Conservation (phyloP, 2,329 filamentous ascomycete species). For the Pseudocercospora crystallina region DNA sequence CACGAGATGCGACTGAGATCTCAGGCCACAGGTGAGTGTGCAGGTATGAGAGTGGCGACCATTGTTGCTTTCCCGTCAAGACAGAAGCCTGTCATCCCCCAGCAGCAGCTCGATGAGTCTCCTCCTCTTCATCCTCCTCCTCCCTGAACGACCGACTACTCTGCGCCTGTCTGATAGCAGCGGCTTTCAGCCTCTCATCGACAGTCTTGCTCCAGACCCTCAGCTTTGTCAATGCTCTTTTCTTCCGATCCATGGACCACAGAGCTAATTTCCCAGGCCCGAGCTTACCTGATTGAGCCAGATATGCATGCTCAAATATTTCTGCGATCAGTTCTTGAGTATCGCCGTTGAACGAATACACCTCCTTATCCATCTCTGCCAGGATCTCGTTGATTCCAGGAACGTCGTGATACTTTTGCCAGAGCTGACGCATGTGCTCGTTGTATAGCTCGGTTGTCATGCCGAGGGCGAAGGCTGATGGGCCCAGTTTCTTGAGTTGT, state of each 20-base stretch:
- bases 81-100: no score
- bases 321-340: slow-evolving; percentile 44
- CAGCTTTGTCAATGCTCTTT: slow-evolving; percentile 32
- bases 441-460: slow-evolving; percentile 70
- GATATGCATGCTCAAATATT: slow-evolving; percentile 33
- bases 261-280: slow-evolving; percentile 29
- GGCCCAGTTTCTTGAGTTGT: slow-evolving; percentile 65
- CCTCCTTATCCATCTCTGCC: slow-evolving; percentile 65
- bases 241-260: slow-evolving; percentile 38
- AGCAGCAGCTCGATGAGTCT: no score
- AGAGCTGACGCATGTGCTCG: slow-evolving; percentile 61
- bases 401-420: slow-evolving; percentile 61
- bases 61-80: no score
- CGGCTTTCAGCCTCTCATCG: slow-evolving; percentile 2
- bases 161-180: slow-evolving; percentile 6
- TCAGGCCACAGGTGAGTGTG: no score
- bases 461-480: slow-evolving; percentile 70
- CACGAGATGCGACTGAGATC: no score
- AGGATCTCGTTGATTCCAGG: slow-evolving; percentile 56
- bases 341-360: slow-evolving; percentile 56
- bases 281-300: slow-evolving; percentile 26
- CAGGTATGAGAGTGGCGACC: no score
- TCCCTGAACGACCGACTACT: no score
- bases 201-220: slow-evolving; percentile 14
- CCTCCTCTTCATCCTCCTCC: no score